Evolutionary conservation across 2,329 filamentous ascomycete genomes (phyloP).

Genomic region (Aspergillus ochraceus): DNA sequence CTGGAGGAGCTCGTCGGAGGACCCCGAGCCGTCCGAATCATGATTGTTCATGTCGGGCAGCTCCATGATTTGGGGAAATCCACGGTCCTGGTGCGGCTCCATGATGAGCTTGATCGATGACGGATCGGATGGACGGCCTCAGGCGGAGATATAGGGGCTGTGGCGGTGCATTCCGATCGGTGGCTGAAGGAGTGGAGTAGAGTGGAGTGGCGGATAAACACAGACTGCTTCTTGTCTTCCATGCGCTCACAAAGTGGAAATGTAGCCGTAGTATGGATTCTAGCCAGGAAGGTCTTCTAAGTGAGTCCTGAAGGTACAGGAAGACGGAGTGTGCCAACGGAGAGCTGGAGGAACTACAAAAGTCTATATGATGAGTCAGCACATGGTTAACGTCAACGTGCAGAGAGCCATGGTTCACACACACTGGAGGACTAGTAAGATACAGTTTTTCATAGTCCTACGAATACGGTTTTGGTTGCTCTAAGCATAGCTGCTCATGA

Average conservation of each 20-base stretch:
- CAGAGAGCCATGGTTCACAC: too few relatives aligned
- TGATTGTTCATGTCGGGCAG: slow-evolving; percentile 40
- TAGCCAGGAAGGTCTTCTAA: too few relatives aligned
- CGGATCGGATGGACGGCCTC: slow-evolving; percentile 12
- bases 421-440: too few relatives aligned
- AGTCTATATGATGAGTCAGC: too few relatives aligned
- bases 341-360: too few relatives aligned
- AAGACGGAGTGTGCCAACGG: too few relatives aligned
- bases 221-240: not conserved
- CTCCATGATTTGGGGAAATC: slow-evolving; percentile 41
- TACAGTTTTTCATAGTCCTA: too few relatives aligned
- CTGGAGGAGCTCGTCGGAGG: slow-evolving; percentile 42
- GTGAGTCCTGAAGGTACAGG: too few relatives aligned
- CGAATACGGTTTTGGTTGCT: too few relatives aligned
- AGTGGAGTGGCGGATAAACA: not conserved
- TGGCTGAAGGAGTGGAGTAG: not conserved
- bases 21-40: slow-evolving; percentile 44
- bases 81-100: slow-evolving; percentile 21
- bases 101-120: slow-evolving; percentile 16
- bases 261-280: not conserved
- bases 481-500: too few relatives aligned
- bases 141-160: slow-evolving; percentile 26
- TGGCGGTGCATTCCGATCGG: slow-evolving; percentile 25
- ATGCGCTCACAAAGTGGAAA: too few relatives aligned
- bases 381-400: too few relatives aligned